Conservation (phyloP, 345 rosid genomes). For the Salix viminalis region DNA sequence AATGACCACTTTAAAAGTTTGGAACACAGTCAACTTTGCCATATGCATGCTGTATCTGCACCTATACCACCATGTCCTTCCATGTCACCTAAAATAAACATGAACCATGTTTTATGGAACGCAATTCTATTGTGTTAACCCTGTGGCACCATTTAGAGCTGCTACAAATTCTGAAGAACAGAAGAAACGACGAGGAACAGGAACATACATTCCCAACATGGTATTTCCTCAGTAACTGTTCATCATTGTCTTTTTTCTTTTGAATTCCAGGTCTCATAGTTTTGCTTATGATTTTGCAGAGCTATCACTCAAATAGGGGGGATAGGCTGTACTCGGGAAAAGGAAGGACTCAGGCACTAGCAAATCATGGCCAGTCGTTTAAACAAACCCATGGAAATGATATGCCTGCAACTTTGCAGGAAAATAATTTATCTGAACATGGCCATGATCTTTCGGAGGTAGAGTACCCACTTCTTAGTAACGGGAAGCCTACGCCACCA, state of each 20-base stretch:
- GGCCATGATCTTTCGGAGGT: constrained; percentile 16
- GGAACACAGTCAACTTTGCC: constrained; percentile 9
- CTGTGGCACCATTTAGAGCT: not conserved
- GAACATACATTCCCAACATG: constrained; percentile 31
- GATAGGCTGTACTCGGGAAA: constrained; percentile 6
- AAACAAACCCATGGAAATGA: constrained; percentile 7
- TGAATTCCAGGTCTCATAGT: not conserved
- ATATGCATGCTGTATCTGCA: constrained; percentile 3
- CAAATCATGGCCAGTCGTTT: constrained; percentile 2
- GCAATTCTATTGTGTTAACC: constrained; percentile 1
- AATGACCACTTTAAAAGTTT: constrained; percentile 18
- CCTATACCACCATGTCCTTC: not conserved
- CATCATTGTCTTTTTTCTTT: not conserved
- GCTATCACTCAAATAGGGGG: constrained; percentile 3
- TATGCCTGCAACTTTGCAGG: constrained; percentile 1
- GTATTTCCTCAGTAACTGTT: constrained; percentile 8
- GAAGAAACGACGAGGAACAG: constrained; percentile 20
- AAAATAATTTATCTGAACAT: constrained; percentile 2
- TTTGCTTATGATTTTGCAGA: constrained; percentile 13
- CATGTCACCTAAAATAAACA: constrained; percentile 9
- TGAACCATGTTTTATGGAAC: constrained; percentile 5
- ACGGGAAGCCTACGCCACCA: constrained; percentile 14
- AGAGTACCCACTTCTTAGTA: constrained; percentile 29
- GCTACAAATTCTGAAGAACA: constrained; percentile 13
- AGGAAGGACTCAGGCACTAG: constrained; percentile 7